These are phyloP conservation scores for Oryza meyeriana DNA, from an alignment of 176 grass and related monocot genomes.

Conservation along the genomic window DNA sequence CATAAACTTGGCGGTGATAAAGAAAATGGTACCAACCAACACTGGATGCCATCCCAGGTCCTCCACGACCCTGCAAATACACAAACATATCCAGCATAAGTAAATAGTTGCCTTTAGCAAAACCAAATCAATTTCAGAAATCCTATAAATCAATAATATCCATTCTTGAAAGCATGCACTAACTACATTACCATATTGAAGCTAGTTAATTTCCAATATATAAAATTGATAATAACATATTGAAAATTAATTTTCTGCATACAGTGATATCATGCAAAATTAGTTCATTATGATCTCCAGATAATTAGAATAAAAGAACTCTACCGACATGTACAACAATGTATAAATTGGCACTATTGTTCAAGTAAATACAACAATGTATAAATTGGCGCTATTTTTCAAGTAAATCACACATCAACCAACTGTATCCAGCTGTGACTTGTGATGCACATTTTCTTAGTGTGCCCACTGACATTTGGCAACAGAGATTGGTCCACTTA, in stretches of 20 bases:
- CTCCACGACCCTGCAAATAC: constrained; percentile 92
- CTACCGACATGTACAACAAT: not conserved
- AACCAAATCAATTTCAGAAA: constrained; percentile 20
- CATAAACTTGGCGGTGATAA: constrained; percentile 20
- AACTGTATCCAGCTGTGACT: constrained; percentile 13
- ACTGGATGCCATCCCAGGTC: constrained; percentile 83
- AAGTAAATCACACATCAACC: not conserved
- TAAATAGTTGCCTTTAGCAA: constrained; percentile 24
- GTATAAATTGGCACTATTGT: not conserved
- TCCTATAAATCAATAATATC: constrained; percentile 8
- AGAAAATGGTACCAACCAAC: constrained; percentile 47
- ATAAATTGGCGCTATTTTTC: not conserved
- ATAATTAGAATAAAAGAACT: constrained; percentile 10
- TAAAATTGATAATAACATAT: not conserved
- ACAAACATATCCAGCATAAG: constrained; percentile 36
- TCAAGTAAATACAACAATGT: not conserved
- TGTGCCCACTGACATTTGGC: not conserved
- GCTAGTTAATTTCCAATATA: constrained; percentile 23
- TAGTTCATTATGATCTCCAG: not conserved
- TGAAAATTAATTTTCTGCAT: not conserved
- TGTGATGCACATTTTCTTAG: constrained; percentile 20
- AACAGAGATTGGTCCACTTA: constrained; percentile 1
- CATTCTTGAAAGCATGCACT: constrained; percentile 3
- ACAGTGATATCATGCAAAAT: constrained; percentile 6
- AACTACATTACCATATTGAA: constrained; percentile 19